Conservation (phyloP, 2,329 filamentous ascomycete genomes). For the Ascochyta clinopodiicola region DNA sequence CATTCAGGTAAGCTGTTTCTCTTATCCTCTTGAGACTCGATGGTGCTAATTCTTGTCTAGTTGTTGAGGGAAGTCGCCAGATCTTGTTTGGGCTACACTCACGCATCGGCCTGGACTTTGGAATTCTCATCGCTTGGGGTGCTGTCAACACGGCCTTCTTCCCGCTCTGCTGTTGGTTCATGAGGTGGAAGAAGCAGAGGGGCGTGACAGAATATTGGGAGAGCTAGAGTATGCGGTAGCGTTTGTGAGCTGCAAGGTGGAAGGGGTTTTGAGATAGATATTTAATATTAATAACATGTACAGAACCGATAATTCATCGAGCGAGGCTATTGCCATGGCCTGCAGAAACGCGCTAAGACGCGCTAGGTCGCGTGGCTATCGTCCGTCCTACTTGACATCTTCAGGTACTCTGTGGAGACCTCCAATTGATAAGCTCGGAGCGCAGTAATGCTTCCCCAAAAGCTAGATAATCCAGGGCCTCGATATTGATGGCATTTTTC, state of each 20-base stretch:
- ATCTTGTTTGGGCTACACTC: constrained; percentile 67
- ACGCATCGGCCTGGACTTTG: constrained; percentile 66
- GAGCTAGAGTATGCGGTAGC: not conserved
- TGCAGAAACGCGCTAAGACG: not conserved
- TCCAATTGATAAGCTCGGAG: not conserved
- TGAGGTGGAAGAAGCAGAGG: constrained; percentile 36
- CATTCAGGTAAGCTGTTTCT: constrained; percentile 55
- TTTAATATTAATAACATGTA: not conserved
- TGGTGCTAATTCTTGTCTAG: constrained; percentile 28
- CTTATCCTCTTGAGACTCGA: constrained; percentile 19
- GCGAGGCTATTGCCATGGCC: not conserved
- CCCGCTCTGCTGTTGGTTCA: constrained; percentile 56
- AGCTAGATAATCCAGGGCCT: too few relatives aligned
- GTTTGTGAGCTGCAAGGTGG: not conserved
- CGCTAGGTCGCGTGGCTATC: not conserved
- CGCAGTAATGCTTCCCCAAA: not conserved
- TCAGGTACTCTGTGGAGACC: not conserved
- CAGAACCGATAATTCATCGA: not conserved
- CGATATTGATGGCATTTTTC: not conserved
- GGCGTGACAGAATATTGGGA: constrained; percentile 23
- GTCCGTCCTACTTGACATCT: not conserved
- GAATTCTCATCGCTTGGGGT: constrained; percentile 65
- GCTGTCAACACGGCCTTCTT: constrained; percentile 62
- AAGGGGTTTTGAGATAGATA: too few relatives aligned
- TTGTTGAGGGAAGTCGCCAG: constrained; percentile 66